Base-by-base conservation (phyloP, 2,329 filamentous ascomycete species). In the Ceratocystis diversiconidia region DNA sequence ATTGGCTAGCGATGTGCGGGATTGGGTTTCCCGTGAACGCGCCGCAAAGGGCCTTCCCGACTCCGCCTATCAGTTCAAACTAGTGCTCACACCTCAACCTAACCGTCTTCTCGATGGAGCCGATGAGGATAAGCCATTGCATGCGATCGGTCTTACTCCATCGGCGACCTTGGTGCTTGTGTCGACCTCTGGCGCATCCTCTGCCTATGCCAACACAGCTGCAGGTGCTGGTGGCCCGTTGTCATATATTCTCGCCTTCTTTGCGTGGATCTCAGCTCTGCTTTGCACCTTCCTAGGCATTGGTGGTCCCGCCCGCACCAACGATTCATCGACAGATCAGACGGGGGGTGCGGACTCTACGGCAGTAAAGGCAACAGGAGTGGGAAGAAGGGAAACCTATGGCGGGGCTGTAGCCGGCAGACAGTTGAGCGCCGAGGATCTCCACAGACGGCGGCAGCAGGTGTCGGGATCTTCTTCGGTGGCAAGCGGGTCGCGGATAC, bases 91-190 rank as follows among this genome's bases (percentile, higher is more conserved):
- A 0, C 92, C 92, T 0, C 76, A 85, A 22, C 89, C 90, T 1
- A 94, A 87, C 73, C 84, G 83, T 69, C 84, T 82, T 8, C 85
- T 97, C 66, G 86, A 87, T 43, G 82, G 86, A 3, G 80, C 82
- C 0, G 91, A 96, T 69, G 92, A 96, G 74, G 80, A 79, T 44
- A 78, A 85, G 69, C 79, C 81, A 0, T 79, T 96, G 0, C 76
- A 79, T 15, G 85, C 88, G 4, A 79, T 96, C 6, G 89, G 85
- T 0, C 78, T 96, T 0, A 80, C 84, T 0, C 91, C 92, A 0
- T 91, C 85, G 4, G 88, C 90, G 1, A 97, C 90, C 0, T 78
- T 96, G 2, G 85, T 96, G 8, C 82, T 96, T 60, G 81, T 92
- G 0, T 90, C 90, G 0, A 8, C 55, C 15, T 82, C 90, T 1